Conservation (phyloP, 768 basidiomycete genomes). For the Coprinopsis marcescibilis region DNA sequence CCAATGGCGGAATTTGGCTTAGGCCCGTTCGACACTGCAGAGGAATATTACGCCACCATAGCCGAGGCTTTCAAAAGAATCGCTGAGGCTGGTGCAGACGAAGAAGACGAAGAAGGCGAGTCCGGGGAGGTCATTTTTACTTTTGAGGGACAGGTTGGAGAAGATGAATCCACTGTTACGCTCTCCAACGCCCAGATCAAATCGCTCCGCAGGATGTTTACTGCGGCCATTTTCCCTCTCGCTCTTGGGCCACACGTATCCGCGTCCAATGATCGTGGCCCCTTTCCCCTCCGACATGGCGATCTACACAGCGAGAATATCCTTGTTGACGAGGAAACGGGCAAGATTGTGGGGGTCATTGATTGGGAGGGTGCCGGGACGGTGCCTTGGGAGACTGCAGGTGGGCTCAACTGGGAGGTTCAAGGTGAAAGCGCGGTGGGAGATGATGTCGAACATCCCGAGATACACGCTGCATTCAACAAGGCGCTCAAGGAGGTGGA, state of each 20-base stretch:
- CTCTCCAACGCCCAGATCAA: slow-evolving; percentile 2
- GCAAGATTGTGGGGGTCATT: slow-evolving; percentile 35
- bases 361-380: slow-evolving; percentile 40
- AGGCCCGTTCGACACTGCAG: slow-evolving; percentile 33
- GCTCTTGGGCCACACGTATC: slow-evolving; percentile 38
- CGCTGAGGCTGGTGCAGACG: slow-evolving; percentile 28
- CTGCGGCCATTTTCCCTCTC: slow-evolving; percentile 33
- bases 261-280: slow-evolving; percentile 31
- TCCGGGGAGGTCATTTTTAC: slow-evolving; percentile 5
- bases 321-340: slow-evolving; percentile 30
- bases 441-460: slow-evolving; percentile 13
- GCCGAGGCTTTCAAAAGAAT: slow-evolving; percentile 36
- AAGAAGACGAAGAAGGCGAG: slow-evolving; percentile 20
- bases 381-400: slow-evolving; percentile 39
- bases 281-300: slow-evolving; percentile 38
- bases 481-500: slow-evolving; percentile 12
- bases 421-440: slow-evolving; percentile 26
- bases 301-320: slow-evolving; percentile 39
- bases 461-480: slow-evolving; percentile 15
- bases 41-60: slow-evolving; percentile 33
- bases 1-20: slow-evolving; percentile 38
- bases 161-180: slow-evolving; percentile 1
- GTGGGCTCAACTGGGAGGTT: slow-evolving; percentile 37
- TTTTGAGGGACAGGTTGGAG: slow-evolving; percentile 5
- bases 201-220: slow-evolving; percentile 29